Conservation (phyloP, 2,329 filamentous ascomycete species). For the Lachnellula arida region DNA sequence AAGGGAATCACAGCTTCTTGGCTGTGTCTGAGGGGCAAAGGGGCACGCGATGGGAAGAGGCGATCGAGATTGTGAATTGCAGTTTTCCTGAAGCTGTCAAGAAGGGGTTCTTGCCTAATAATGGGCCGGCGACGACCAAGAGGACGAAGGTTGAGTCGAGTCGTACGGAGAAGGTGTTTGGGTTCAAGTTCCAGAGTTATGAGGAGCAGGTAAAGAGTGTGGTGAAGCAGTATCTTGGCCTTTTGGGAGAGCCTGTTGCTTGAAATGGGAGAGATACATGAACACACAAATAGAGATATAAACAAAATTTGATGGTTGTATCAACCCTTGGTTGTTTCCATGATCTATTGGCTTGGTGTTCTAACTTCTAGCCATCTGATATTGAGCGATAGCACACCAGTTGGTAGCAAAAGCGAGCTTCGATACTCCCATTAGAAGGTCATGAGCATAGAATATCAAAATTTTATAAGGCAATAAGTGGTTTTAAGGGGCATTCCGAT, state of each 20-base stretch:
- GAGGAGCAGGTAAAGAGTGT: conserved; percentile 35
- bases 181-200: conserved; percentile 31
- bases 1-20: conserved; percentile 20
- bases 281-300: not conserved
- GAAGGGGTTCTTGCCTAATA: conserved; percentile 26
- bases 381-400: too few species aligned
- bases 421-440: too few species aligned
- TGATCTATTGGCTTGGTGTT: too few species aligned
- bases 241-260: conserved; percentile 18
- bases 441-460: too few species aligned
- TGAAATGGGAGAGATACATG: not conserved
- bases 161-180: conserved; percentile 32
- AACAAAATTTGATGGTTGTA: not conserved
- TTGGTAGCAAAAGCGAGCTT: too few species aligned
- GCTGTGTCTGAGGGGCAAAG: conserved; percentile 17
- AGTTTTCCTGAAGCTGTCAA: conserved; percentile 30
- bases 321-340: too few species aligned
- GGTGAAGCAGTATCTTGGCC: conserved; percentile 33
- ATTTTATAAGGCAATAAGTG: too few species aligned
- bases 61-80: conserved; percentile 34
- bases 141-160: conserved; percentile 26
- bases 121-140: conserved; percentile 13
- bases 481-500: too few species aligned
- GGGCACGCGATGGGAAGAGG: conserved; percentile 36
- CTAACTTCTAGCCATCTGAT: too few species aligned